phyloP scores from a whole-genome alignment of 768 basidiomycete genomes.

The Suillus subaureus region DNA sequence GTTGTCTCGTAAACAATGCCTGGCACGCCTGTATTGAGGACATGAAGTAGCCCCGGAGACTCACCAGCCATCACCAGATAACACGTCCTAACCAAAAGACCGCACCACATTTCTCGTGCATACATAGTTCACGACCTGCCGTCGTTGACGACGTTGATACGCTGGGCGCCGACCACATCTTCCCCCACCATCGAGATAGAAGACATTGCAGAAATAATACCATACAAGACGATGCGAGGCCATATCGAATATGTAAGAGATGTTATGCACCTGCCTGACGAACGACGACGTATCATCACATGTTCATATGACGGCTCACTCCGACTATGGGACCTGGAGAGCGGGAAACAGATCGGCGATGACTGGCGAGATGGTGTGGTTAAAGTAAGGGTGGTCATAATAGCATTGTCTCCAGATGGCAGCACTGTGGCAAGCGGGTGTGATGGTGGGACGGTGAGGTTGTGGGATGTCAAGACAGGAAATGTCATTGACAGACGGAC shows the following conservation, averaged over 20 bases:
- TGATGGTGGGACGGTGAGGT: background rate
- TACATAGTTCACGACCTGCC: background rate
- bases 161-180: background rate
- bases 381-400: background rate
- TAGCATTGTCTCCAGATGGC: background rate
- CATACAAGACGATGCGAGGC: background rate
- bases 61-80: background rate
- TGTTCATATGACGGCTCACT: no score
- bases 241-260: background rate
- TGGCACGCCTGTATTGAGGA: background rate
- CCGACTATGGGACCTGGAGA: no score
- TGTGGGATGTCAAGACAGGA: background rate
- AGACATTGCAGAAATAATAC: background rate
- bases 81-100: background rate
- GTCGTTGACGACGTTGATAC: background rate
- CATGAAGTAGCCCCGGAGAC: background rate
- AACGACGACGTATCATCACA: no score
- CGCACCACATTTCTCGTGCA: background rate
- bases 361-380: background rate
- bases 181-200: background rate
- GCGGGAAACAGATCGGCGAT: no score
- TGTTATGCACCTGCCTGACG: background rate
- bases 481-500: background rate
- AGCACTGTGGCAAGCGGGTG: background rate
- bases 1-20: background rate